These are phyloP conservation scores for Penicillium olsonii DNA, from an alignment of 2,329 filamentous ascomycete genomes.

Conservation along the genomic window DNA sequence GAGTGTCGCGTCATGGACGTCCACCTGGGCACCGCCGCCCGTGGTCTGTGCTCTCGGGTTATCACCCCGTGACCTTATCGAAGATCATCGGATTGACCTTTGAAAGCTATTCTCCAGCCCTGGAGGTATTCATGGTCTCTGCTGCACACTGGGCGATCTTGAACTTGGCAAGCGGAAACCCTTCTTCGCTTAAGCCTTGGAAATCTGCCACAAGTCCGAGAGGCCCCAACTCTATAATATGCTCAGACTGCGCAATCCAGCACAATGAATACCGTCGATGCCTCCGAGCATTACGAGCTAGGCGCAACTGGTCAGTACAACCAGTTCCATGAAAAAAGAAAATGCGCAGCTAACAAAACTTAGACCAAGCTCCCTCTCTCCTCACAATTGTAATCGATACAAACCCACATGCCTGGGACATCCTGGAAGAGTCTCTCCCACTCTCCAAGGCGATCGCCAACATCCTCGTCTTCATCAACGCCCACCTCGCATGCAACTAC, in stretches of 20 bases:
- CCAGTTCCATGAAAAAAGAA: slow-evolving; percentile 9
- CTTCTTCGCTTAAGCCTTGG: too few relatives aligned
- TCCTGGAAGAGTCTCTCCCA: slow-evolving; percentile 71
- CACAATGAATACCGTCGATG: slow-evolving; percentile 68
- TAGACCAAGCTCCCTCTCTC: slow-evolving; percentile 71
- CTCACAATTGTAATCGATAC: slow-evolving; percentile 92
- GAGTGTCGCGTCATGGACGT: too few relatives aligned
- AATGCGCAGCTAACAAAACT: slow-evolving; percentile 1
- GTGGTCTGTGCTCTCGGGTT: background rate
- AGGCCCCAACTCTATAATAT: slow-evolving; percentile 11
- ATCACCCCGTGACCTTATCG: slow-evolving; percentile 15
- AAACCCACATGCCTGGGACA: slow-evolving; percentile 90
- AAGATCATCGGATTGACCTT: slow-evolving; percentile 2
- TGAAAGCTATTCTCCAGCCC: background rate
- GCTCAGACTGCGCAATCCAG: slow-evolving; percentile 5
- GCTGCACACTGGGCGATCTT: too few relatives aligned
- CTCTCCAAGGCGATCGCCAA: slow-evolving; percentile 83
- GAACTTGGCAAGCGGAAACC: too few relatives aligned
- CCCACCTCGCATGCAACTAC: slow-evolving; percentile 91
- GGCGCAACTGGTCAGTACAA: slow-evolving; percentile 44
- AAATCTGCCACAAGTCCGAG: background rate
- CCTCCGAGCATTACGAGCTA: slow-evolving; percentile 56
- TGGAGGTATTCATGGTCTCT: too few relatives aligned
- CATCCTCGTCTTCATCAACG: slow-evolving; percentile 94
- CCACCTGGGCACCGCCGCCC: too few relatives aligned